Base-by-base conservation (phyloP, 345 rosid genomes). In the Brassica rapa region DNA sequence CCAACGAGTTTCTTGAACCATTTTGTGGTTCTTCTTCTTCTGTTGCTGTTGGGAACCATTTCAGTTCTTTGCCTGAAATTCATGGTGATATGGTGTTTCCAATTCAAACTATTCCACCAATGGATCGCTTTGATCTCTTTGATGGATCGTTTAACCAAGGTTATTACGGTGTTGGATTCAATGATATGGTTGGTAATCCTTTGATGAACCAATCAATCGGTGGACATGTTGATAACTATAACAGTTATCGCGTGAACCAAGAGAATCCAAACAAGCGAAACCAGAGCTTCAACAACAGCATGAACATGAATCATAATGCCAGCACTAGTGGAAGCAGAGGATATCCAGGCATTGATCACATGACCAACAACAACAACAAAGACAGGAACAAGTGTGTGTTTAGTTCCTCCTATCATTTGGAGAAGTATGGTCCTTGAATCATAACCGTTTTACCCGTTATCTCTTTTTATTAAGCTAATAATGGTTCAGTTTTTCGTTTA, bases 171-270 rank as follows among this genome's bases (percentile, higher is more conserved):
- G 33, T 56, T 70, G 73, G 73, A 15, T 37, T 49, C 37, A 74
- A 30, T 74, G 51, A 63, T 74, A 55, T 80, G 23, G 27, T 70
- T n/a, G 71, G 61, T 53, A 62, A 16, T 69, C 75, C 75, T 25
- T 62, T 62, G 8, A 37, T 74, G 10, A 68, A 80, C 29, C 74
- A 68, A 21, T 35, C 75, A 27, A 15, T 25, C 41, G 49, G 57
- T 73, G 65, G 8, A 32, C 15, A 25, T 62, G 71, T 9, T 69
- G 41, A 68, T 51, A 62, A 68, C 27, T 30, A 15, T 12, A 49
- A 24, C 11, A 24, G 9, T 19, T 51, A 51, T 24, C 62, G 16
- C 29, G 8, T 70, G 19, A 27, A 68, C 9, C 72, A 49, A 30
- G 62, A 70, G 43, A 46, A 53, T 29, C 73, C 59, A 32, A 53